Conservation (phyloP, 192 early-diverging fungal species). For the Endogone sp. region DNA sequence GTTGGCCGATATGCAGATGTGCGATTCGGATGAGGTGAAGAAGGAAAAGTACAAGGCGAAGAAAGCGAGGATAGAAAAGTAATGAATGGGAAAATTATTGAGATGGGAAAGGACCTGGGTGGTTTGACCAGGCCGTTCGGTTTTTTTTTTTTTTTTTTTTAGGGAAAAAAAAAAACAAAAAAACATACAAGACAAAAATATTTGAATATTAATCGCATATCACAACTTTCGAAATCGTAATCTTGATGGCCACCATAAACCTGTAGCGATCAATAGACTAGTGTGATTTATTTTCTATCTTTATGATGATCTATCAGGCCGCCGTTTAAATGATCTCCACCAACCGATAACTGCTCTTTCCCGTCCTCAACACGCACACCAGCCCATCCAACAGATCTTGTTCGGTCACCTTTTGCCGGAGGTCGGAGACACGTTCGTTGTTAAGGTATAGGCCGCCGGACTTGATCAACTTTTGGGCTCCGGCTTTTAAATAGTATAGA, state of each 20-base stretch:
- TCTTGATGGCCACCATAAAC: no score
- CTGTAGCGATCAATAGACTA: no score
- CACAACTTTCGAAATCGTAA: no score
- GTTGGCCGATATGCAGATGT: slow-evolving; percentile 16
- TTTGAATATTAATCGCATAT: no score
- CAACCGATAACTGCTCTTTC: slow-evolving; percentile 76
- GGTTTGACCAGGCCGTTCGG: no score
- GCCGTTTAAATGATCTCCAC: slow-evolving; percentile 29
- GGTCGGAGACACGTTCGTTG: slow-evolving; percentile 49
- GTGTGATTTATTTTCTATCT: no score
- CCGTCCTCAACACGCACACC: slow-evolving; percentile 68
- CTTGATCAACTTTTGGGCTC: slow-evolving; percentile 70
- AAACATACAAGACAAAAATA: no score
- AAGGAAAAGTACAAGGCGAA: slow-evolving; percentile 29
- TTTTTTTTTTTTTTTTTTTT: no score
- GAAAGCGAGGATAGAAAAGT: background rate
- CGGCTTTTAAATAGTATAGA: slow-evolving; percentile 50
- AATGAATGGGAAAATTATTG: no score
- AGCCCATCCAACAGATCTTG: slow-evolving; percentile 61
- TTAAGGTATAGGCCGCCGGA: slow-evolving; percentile 83
- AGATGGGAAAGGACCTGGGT: no score
- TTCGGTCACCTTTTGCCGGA: slow-evolving; percentile 29
- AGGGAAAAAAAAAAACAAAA: no score
- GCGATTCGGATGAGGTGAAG: slow-evolving; percentile 33
- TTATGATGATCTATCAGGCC: background rate